These are phyloP conservation scores for Myxozyma monticola DNA, from an alignment of 805 yeast species.

Conservation along the genomic window DNA sequence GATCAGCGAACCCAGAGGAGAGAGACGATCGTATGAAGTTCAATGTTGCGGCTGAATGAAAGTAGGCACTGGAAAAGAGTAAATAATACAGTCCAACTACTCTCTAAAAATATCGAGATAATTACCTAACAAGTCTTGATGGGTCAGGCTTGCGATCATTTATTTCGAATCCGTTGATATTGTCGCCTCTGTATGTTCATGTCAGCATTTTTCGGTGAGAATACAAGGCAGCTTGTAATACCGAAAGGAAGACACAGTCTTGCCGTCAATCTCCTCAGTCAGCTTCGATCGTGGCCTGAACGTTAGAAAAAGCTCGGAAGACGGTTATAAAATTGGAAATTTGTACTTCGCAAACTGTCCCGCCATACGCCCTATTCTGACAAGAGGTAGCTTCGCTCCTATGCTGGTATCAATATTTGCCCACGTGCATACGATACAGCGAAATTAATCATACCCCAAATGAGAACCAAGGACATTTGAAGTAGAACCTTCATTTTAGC, in stretches of 20 bases:
- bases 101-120: no score
- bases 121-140: conserved; percentile 38
- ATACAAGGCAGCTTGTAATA: background rate
- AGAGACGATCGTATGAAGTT: conserved; percentile 43
- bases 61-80: conserved; percentile 38
- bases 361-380: conserved; percentile 46
- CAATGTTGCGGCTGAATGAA: conserved; percentile 48
- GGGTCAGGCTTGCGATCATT: conserved; percentile 45
- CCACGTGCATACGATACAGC: background rate
- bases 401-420: background rate
- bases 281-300: conserved; percentile 44
- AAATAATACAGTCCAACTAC: background rate
- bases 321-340: no score
- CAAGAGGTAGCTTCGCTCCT: conserved; percentile 43
- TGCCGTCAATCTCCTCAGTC: conserved; percentile 45
- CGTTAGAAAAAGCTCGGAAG: no score
- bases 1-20: conserved; percentile 44
- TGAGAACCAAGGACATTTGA: conserved; percentile 47
- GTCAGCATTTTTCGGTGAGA: background rate
- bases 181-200: conserved; percentile 41
- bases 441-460: conserved; percentile 39
- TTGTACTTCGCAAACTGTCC: conserved; percentile 46
- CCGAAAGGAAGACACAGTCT: conserved; percentile 43
- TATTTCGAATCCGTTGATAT: conserved; percentile 46
- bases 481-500: conserved; percentile 45